These are phyloP conservation scores for Sistotremastrum niveocremeum DNA, from an alignment of 768 basidiomycete genomes.

Conservation along the genomic window DNA sequence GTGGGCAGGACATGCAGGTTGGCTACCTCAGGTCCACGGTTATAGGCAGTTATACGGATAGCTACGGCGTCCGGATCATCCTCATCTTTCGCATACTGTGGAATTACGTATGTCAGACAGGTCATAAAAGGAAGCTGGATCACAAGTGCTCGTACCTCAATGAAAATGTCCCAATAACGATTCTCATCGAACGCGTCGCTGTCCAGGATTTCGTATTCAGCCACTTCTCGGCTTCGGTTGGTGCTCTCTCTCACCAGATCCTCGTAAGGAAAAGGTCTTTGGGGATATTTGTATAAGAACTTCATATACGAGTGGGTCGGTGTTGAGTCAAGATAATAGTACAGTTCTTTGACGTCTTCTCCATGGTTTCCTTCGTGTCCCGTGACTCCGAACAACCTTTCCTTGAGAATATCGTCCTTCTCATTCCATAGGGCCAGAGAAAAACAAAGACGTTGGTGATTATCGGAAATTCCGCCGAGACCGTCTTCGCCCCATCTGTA, in stretches of 20 bases:
- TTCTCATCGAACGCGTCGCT: conserved; percentile 86
- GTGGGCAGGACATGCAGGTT: conserved; percentile 92
- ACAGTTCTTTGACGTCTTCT: conserved; percentile 97
- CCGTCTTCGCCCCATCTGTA: conserved; percentile 99
- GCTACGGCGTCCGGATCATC: conserved; percentile 80
- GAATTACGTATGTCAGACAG: conserved; percentile 4
- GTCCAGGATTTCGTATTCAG: conserved; percentile 90
- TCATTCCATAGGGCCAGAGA: conserved; percentile 91
- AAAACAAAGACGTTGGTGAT: conserved; percentile 89
- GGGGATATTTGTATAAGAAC: conserved; percentile 97
- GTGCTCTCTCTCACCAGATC: conserved; percentile 78
- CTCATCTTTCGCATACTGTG: conserved; percentile 93
- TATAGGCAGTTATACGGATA: conserved; percentile 91
- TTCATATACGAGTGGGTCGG: conserved; percentile 99
- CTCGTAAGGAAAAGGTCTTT: conserved; percentile 85
- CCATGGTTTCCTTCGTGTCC: conserved; percentile 98
- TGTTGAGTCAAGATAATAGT: conserved; percentile 97
- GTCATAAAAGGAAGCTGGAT: neutral
- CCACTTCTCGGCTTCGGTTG: conserved; percentile 69
- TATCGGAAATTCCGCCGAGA: conserved; percentile 93
- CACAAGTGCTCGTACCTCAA: conserved; percentile 52
- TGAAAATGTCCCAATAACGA: conserved; percentile 96
- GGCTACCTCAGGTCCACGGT: conserved; percentile 90
- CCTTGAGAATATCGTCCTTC: conserved; percentile 88
- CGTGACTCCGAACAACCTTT: conserved; percentile 91